Base-by-base conservation (phyloP, 345 rosid genomes). In the Raphanus sativus region DNA sequence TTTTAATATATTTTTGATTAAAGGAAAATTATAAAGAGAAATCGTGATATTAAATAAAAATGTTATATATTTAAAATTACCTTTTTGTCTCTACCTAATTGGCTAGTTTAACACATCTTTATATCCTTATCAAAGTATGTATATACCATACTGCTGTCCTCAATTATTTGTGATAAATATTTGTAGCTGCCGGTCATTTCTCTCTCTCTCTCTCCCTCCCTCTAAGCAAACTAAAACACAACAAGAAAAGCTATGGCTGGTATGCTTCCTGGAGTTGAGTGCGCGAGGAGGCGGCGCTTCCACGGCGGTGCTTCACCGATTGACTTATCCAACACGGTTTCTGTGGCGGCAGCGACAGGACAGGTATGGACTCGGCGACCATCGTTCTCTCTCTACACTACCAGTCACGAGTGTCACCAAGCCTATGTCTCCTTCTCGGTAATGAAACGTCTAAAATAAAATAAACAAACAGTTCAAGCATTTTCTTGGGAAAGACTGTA, bases 211-310 rank as follows among this genome's bases (percentile, higher is more conserved):
- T 36, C 26, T 26, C 63, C 50, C 62, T 24, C 12, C 17, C 13
- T 34, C n/a, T 54, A 2, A 36, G 21, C 60, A 74, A 73, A 55
- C 70, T 10, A 62, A 66, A 73, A 65, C 54, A 72, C 56, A 79
- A 62, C 25, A 61, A 68, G 4, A 32, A 71, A 50, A 74, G 59
- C 73, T 29, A 91, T 91, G 93, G 97, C 98, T 4, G 97, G 98
- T 0, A 88, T 88, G 94, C 86, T 95, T 65, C 89, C 93, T 55
- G 99, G 98, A 11, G 96, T 92, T 62, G 94, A 92, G 77, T 83
- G 86, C 72, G 97, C 97, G 1, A 81, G 98, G 40, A 81, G 98
- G 76, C 87, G 98, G 62, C 83, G 93, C 3, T 70, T 89, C 65
- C 92, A 86, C 80, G 91, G 80, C 5, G 83, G 88, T 82, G 84